Evolutionary conservation across 1,284 basidiomycete genomes (phyloP), one percentile per base, ranked within the genome.

Genomic region (Cryptococcus sp.): DNA sequence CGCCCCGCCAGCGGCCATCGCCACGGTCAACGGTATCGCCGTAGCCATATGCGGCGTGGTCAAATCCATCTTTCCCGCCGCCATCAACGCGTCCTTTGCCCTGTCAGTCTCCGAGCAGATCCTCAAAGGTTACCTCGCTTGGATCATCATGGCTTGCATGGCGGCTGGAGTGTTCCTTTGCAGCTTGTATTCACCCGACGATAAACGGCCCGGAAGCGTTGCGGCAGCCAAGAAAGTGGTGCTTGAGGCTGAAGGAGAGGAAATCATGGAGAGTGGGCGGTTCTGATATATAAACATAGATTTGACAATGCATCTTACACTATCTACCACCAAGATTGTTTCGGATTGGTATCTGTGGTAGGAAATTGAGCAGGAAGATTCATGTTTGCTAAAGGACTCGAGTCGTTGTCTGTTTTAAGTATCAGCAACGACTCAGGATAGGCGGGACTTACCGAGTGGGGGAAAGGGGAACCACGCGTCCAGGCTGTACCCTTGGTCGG

Each of bases 391-490:
- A 35, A 35, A 10, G 30, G 30, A 13, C 30, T 35, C 10, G 30
- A 35, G 13, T 35, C 30, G 30, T 35, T 35, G 30, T 35, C 30
- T 35, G 30, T 8, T 2, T 5, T 10, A 3, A 35, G n/a, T 13
- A 35, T 35, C 13, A 35, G 30, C 30, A 8, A n/a, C n/a, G n/a
- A n/a, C n/a, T n/a, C n/a, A n/a, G n/a, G n/a, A n/a, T n/a, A n/a
- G n/a, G n/a, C n/a, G n/a, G 30, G 30, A 60, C 64, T 60, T 43
- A 68, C 67, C 73, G 6, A 75, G 63, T 0, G 73, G 68, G 4
- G 73, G 73, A 50, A 72, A 76, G 0, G 72, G 70, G 61, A 73
- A 76, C 72, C 69, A 73, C 13, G 62, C 41, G 50, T 76, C 72
- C 23, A 71, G 49, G 43, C 55, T 62, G 54, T 66, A 68, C 17